phyloP scores from a whole-genome alignment of 768 basidiomycete genomes.

The Termitomyces sp. region DNA sequence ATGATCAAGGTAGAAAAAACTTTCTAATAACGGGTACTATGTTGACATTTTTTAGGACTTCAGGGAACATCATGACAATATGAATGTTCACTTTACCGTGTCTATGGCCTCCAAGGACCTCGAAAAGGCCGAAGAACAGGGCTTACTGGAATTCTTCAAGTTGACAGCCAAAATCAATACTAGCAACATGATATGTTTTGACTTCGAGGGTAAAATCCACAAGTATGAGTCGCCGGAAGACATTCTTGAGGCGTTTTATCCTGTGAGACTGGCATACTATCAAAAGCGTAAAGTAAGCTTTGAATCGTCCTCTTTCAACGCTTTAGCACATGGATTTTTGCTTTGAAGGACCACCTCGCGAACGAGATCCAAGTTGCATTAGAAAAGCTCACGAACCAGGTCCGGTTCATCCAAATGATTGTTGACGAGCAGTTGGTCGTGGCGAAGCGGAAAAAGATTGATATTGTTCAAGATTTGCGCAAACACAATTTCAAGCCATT shows the following conservation, averaged over 20 bases:
- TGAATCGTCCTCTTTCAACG: conserved; percentile 8
- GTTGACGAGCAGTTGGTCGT: conserved; percentile 77
- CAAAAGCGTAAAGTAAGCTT: conserved; percentile 87
- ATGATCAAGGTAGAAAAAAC: conserved; percentile 60
- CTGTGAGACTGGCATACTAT: conserved; percentile 82
- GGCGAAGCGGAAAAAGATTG: conserved; percentile 82
- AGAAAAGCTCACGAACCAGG: conserved; percentile 89
- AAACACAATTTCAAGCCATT: conserved; percentile 86
- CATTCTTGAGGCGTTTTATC: conserved; percentile 91
- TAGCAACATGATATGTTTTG: conserved; percentile 98
- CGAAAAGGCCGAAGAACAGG: conserved; percentile 84
- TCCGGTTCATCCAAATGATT: conserved; percentile 96
- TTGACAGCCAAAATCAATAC: conserved; percentile 79
- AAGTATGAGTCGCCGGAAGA: conserved; percentile 88
- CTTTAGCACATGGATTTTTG: not conserved
- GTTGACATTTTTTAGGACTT: conserved; percentile 62
- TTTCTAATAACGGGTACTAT: not conserved
- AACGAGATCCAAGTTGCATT: conserved; percentile 74
- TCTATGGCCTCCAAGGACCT: conserved; percentile 76
- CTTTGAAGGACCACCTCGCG: conserved; percentile 71
- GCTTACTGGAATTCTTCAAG: conserved; percentile 89
- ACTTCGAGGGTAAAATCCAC: conserved; percentile 92
- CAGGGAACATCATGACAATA: conserved; percentile 93
- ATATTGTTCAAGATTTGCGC: conserved; percentile 80
- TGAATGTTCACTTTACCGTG: conserved; percentile 84